Evolutionary conservation across 495 filamentous ascomycete species (phyloP).

Genomic region (Neurospora tetrasperma): DNA sequence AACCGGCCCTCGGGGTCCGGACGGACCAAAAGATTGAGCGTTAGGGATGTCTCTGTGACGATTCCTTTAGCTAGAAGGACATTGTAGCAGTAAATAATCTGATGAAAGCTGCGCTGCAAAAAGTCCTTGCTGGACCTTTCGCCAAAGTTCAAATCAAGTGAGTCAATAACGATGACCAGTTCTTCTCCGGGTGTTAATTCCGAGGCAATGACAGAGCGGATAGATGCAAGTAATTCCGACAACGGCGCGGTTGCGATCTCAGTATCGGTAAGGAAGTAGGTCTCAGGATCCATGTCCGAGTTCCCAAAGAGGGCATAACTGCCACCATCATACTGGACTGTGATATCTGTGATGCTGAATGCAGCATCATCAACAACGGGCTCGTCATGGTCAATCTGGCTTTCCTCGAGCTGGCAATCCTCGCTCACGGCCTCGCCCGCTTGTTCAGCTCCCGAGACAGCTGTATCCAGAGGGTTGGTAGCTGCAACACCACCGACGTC

Average conservation of each 20-base stretch:
- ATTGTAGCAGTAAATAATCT: slow-evolving; percentile 22
- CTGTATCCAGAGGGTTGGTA: neutral
- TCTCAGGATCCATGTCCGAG: slow-evolving; percentile 53
- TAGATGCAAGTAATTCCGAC: slow-evolving; percentile 48
- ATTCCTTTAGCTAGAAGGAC: slow-evolving; percentile 11
- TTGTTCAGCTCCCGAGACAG: neutral
- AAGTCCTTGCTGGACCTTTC: slow-evolving; percentile 37
- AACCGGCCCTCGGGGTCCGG: slow-evolving; percentile 21
- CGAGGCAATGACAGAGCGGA: slow-evolving; percentile 55
- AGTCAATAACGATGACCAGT: slow-evolving; percentile 55
- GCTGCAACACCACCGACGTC: neutral
- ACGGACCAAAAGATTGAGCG: slow-evolving; percentile 16
- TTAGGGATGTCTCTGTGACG: slow-evolving; percentile 18
- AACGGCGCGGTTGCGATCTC: slow-evolving; percentile 48
- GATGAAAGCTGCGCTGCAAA: slow-evolving; percentile 33
- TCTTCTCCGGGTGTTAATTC: slow-evolving; percentile 60
- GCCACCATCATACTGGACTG: slow-evolving; percentile 54
- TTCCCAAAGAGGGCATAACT: slow-evolving; percentile 64
- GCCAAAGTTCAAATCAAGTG: slow-evolving; percentile 57
- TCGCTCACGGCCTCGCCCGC: neutral
- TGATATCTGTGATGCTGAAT: slow-evolving; percentile 28
- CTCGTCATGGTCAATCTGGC: slow-evolving; percentile 7
- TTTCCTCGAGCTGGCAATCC: neutral
- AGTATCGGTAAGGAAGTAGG: slow-evolving; percentile 65
- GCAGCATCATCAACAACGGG: slow-evolving; percentile 4